Percentiles rank a stretch among this genome's conserved stretches.
Conservation (phyloP, 139 green algal genomes). For the Deuterostichococcus epilithicus region DNA sequence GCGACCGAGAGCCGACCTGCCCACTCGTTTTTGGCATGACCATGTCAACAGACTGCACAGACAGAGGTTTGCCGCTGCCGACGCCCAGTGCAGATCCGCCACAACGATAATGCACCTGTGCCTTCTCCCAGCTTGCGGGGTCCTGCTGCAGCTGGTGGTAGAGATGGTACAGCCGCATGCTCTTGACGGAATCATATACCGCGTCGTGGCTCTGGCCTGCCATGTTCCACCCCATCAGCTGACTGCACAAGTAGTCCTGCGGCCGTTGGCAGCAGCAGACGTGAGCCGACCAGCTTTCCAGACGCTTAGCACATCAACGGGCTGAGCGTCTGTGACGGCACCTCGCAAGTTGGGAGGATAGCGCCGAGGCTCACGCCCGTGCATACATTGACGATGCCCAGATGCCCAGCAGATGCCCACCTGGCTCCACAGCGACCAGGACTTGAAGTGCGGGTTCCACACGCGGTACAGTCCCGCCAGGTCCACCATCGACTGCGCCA, state of each 20-base stretch:
- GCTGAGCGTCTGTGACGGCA: too few relatives aligned
- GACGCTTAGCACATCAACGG: too few relatives aligned
- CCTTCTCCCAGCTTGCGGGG: slow-evolving; percentile 39
- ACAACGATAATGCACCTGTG: slow-evolving; percentile 20
- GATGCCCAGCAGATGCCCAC: background rate
- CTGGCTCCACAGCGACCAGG: slow-evolving; percentile 44
- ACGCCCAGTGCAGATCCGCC: too few relatives aligned
- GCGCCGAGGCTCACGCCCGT: too few relatives aligned
- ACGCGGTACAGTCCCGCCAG: slow-evolving; percentile 77
- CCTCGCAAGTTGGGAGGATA: too few relatives aligned
- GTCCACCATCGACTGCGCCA: slow-evolving; percentile 56
- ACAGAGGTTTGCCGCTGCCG: too few relatives aligned
- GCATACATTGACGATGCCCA: too few relatives aligned
- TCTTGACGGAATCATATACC: slow-evolving; percentile 76
- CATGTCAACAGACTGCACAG: too few relatives aligned
- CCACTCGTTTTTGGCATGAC: too few relatives aligned
- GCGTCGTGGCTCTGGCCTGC: slow-evolving; percentile 52
- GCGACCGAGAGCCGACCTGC: too few relatives aligned
- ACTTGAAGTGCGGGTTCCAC: slow-evolving; percentile 78
- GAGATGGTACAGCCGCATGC: slow-evolving; percentile 82
- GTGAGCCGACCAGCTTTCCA: too few relatives aligned
- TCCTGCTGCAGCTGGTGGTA: slow-evolving; percentile 52
- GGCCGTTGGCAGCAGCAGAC: too few relatives aligned
- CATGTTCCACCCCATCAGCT: slow-evolving; percentile 64
- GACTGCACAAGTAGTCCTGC: slow-evolving; percentile 76